phyloP scores from a whole-genome alignment of 495 filamentous ascomycete species.

The Penicillium flavigenum region DNA sequence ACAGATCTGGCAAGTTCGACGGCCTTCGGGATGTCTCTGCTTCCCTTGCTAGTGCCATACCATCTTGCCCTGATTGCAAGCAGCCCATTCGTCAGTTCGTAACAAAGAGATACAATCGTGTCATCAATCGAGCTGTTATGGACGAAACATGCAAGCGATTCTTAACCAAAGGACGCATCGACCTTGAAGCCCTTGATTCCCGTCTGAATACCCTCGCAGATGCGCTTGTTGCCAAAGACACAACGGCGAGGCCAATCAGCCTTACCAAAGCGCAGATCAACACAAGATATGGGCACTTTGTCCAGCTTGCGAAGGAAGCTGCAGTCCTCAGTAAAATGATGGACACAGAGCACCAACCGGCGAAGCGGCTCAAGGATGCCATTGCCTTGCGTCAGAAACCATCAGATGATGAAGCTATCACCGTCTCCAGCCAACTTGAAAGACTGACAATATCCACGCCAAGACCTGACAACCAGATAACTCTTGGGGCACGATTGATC shows the following conservation, averaged over 20 bases:
- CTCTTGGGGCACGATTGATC: too few relatives aligned
- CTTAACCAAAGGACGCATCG: constrained; percentile 9
- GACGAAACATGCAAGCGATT: constrained; percentile 16
- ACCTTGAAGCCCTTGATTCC: constrained; percentile 13
- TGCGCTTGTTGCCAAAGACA: not conserved
- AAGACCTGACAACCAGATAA: too few relatives aligned
- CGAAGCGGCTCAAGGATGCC: constrained; percentile 16
- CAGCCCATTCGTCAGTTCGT: too few relatives aligned
- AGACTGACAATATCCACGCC: not conserved
- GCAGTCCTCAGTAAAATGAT: constrained; percentile 7
- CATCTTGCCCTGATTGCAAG: too few relatives aligned
- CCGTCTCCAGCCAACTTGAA: too few relatives aligned
- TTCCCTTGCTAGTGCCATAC: too few relatives aligned
- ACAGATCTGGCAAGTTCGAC: too few relatives aligned
- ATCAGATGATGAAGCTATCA: not conserved
- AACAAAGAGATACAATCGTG: constrained; percentile 8
- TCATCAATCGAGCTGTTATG: constrained; percentile 18
- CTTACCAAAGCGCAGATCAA: not conserved
- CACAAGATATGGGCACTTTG: not conserved
- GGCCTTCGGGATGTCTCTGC: too few relatives aligned
- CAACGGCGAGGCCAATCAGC: not conserved
- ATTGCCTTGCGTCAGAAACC: constrained; percentile 6
- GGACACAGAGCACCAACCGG: constrained; percentile 11
- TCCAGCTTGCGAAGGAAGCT: not conserved
- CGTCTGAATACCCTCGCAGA: constrained; percentile 3